Evolutionary conservation across 345 rosid genomes (phyloP).

Genomic region (Acer yangbiense): DNA sequence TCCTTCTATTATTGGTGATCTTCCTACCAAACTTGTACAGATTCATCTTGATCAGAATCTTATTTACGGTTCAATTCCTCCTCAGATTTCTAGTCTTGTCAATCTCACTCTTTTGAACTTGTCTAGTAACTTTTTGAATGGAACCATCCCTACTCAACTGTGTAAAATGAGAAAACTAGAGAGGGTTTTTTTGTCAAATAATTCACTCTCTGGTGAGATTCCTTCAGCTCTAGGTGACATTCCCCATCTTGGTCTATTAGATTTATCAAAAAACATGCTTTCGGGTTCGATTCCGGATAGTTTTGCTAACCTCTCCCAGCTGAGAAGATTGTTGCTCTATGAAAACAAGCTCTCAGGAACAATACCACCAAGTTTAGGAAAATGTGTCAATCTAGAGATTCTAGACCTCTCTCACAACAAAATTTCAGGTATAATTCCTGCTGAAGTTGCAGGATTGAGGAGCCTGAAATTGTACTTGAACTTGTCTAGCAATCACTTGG

Average conservation of each 20-base stretch:
- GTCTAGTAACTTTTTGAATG: conserved; percentile 76
- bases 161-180: conserved; percentile 70
- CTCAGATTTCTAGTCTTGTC: conserved; percentile 65
- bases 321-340: conserved; percentile 62
- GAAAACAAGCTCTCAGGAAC: conserved; percentile 73
- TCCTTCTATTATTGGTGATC: conserved; percentile 62
- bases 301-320: conserved; percentile 72
- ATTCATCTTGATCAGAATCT: conserved; percentile 77
- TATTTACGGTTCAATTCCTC: conserved; percentile 74
- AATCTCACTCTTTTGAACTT: conserved; percentile 80
- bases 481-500: conserved; percentile 72
- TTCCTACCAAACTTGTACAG: conserved; percentile 61
- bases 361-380: conserved; percentile 68
- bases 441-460: conserved; percentile 62
- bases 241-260: conserved; percentile 79
- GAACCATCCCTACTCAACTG: conserved; percentile 66
- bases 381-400: conserved; percentile 77
- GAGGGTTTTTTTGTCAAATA: conserved; percentile 76
- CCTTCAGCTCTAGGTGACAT: conserved; percentile 71
- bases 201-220: conserved; percentile 69
- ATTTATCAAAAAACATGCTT: conserved; percentile 78
- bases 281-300: conserved; percentile 80
- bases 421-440: conserved; percentile 67
- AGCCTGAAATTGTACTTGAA: conserved; percentile 88
- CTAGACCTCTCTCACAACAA: conserved; percentile 79